Conservation (phyloP, 495 filamentous ascomycete species). For the Talaromyces liani region DNA sequence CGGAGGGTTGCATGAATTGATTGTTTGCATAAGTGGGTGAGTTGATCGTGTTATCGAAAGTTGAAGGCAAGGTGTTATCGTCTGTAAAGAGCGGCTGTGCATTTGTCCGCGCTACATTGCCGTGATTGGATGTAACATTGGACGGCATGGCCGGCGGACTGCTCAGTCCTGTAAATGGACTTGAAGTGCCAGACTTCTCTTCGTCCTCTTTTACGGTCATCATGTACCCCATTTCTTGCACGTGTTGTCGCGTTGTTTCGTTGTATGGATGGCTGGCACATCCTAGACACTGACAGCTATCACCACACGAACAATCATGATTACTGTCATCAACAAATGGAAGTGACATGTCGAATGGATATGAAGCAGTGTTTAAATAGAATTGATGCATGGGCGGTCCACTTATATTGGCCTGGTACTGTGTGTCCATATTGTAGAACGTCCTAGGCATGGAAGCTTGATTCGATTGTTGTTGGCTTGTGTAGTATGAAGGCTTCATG, state of each 20-base stretch:
- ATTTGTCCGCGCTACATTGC: neutral
- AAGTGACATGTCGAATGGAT: constrained; percentile 8
- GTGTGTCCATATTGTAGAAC: neutral
- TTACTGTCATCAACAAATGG: constrained; percentile 15
- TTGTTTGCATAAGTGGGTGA: constrained; percentile 16
- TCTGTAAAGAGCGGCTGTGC: neutral
- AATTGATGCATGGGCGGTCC: neutral
- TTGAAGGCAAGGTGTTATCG: neutral
- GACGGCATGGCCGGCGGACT: neutral
- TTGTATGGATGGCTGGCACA: constrained; percentile 70
- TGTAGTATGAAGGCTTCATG: neutral
- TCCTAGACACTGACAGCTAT: constrained; percentile 60
- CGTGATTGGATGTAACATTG: neutral
- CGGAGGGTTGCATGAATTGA: constrained; percentile 34
- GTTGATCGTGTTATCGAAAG: constrained; percentile 21
- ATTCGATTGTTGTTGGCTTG: neutral
- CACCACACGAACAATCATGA: constrained; percentile 57
- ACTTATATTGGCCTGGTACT: neutral
- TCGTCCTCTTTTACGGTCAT: constrained; percentile 31
- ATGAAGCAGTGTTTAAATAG: neutral
- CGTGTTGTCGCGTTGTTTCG: constrained; percentile 57
- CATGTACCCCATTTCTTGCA: constrained; percentile 43
- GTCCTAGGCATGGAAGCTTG: neutral
- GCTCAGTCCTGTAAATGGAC: neutral
- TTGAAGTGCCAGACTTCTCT: neutral